Percentiles rank a stretch among this genome's conserved stretches.
phyloP scores from a whole-genome alignment of 2,329 filamentous ascomycete genomes.

The Penicillium sp. region DNA sequence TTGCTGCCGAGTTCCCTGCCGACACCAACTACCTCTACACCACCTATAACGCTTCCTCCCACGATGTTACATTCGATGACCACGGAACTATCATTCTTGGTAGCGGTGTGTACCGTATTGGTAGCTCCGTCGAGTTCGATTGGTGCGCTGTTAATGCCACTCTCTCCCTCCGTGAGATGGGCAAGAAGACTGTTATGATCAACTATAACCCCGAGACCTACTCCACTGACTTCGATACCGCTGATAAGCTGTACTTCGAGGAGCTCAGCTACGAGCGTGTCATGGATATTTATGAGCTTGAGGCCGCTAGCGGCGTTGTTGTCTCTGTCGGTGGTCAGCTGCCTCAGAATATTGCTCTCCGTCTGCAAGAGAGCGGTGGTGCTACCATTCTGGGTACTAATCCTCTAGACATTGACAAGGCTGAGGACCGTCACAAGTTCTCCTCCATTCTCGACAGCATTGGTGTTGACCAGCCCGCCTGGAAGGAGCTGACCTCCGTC shows the following conservation, averaged over 20 bases:
- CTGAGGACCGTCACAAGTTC: slow-evolving; percentile 97
- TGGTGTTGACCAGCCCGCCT: slow-evolving; percentile 92
- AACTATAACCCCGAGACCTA: slow-evolving; percentile 86
- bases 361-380: slow-evolving; percentile 84
- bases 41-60: slow-evolving; percentile 91
- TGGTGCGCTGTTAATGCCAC: slow-evolving; percentile 96
- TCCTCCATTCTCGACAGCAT: slow-evolving; percentile 96
- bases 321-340: slow-evolving; percentile 95
- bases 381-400: slow-evolving; percentile 91
- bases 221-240: slow-evolving; percentile 80
- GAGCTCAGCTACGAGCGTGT: slow-evolving; percentile 95
- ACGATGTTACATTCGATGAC: slow-evolving; percentile 92
- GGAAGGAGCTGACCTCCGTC: slow-evolving; percentile 94
- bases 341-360: slow-evolving; percentile 94
- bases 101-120: slow-evolving; percentile 95
- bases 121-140: slow-evolving; percentile 96
- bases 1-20: slow-evolving; percentile 94
- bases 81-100: slow-evolving; percentile 86
- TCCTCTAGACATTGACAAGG: slow-evolving; percentile 93
- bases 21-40: slow-evolving; percentile 96
- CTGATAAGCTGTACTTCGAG: slow-evolving; percentile 93
- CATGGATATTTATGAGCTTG: slow-evolving; percentile 98
- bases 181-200: slow-evolving; percentile 97
- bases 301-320: slow-evolving; percentile 79
- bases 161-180: slow-evolving; percentile 75